Conservation (phyloP, 192 early-diverging fungal species). For the Paraglomus occultum region DNA sequence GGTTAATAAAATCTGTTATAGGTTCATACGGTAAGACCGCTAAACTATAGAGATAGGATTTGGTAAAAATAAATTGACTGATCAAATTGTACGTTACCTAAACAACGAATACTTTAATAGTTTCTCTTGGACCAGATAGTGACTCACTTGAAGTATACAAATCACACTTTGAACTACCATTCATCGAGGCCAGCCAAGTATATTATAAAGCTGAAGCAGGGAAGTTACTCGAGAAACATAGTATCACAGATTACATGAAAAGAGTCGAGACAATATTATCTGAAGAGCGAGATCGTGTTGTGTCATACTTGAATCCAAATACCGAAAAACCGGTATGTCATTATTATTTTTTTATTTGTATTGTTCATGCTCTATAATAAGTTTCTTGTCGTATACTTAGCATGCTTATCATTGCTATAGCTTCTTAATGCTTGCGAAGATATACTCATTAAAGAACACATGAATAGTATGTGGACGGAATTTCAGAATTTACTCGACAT, state of each 20-base stretch:
- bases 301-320: conserved; percentile 82
- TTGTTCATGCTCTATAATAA: too few relatives aligned
- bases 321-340: conserved; percentile 61
- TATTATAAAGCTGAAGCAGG: conserved; percentile 92
- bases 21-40: conserved; percentile 79
- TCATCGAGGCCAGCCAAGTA: conserved; percentile 72
- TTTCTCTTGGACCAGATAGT: conserved; percentile 74
- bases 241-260: conserved; percentile 94
- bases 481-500: conserved; percentile 86
- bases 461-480: conserved; percentile 80
- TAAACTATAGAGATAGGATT: not conserved
- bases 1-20: conserved; percentile 82
- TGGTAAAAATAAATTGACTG: not conserved
- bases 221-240: conserved; percentile 86
- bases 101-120: conserved; percentile 37
- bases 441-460: conserved; percentile 84
- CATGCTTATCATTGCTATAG: conserved; percentile 19
- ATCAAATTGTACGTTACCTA: not conserved
- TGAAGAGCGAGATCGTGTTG: conserved; percentile 84
- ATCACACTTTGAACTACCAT: conserved; percentile 82
- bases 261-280: conserved; percentile 74
- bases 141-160: conserved; percentile 88
- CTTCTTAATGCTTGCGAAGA: conserved; percentile 80
- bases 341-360: too few relatives aligned
- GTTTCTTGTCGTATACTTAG: too few relatives aligned